Percentiles rank a stretch among this genome's conserved stretches.
phyloP scores from a whole-genome alignment of 2,329 filamentous ascomycete genomes.

The Cordyceps tenuipes region DNA sequence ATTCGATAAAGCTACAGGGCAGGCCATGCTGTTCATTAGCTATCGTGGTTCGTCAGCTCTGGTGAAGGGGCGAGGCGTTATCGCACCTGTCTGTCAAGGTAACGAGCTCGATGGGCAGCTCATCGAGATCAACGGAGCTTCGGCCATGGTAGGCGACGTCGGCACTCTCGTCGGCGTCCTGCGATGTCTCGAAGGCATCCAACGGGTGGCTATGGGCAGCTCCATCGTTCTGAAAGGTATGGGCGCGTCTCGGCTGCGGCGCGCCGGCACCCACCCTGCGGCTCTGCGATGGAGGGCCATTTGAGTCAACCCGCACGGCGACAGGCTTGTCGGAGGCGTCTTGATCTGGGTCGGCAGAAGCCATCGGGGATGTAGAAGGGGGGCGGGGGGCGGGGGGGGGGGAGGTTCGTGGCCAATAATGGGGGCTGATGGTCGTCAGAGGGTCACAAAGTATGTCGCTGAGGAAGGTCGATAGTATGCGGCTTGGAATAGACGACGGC shows the following conservation, averaged over 20 bases:
- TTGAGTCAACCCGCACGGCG: not conserved
- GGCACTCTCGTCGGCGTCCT: conserved; percentile 31
- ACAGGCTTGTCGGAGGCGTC: not conserved
- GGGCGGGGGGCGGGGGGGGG: too few species aligned
- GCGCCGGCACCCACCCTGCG: conserved; percentile 24
- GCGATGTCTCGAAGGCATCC: conserved; percentile 43
- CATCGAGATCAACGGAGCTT: conserved; percentile 66
- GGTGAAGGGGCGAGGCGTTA: not conserved
- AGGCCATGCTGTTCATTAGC: conserved; percentile 6
- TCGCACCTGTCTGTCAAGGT: conserved; percentile 76
- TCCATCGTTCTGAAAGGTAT: conserved; percentile 36
- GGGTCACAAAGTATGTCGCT: not conserved
- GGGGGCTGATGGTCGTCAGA: not conserved
- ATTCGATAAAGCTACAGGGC: conserved; percentile 74
- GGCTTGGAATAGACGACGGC: not conserved
- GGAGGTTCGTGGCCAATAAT: not conserved
- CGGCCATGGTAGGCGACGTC: conserved; percentile 39
- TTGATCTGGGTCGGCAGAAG: not conserved
- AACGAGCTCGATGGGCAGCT: conserved; percentile 88
- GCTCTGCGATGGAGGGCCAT: conserved; percentile 8
- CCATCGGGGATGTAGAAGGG: not conserved
- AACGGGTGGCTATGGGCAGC: conserved; percentile 20
- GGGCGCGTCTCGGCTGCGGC: conserved; percentile 34
- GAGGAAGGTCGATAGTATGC: not conserved
- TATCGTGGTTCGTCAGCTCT: too few species aligned